Base-by-base conservation (phyloP, 306 rosid species). In the Gynostemma pentaphyllum region DNA sequence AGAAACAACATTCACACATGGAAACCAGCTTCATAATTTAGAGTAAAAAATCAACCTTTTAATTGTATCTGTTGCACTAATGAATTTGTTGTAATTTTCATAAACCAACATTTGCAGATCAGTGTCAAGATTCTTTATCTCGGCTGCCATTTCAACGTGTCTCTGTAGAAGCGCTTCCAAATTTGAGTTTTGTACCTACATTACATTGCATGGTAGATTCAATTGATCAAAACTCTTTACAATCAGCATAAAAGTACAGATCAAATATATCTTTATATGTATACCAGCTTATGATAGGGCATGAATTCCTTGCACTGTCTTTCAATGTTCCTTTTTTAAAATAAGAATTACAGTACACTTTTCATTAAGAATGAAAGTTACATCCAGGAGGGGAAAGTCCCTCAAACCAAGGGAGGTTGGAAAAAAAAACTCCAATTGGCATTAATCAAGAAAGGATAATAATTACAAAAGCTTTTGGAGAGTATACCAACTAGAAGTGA, bases 121-220 rank as follows among this genome's bases (percentile, higher is more conserved):
- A 10, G 96, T 92, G 68, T 92, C 98, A 2, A 92, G 95, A 82
- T 92, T 92, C 94, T 92, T 92, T n/a, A 88, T 88, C 74, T 92
- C 98, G 16, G 98, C 96, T 1, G 98, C 95, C 88, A 88, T 76
- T 64, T 82, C 85, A 44, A 88, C 90, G 59, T 92, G 96, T 44
- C 76, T 79, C 62, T 86, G 90, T 70, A 92, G 85, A 34, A 92
- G 79, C 19, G 90, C 89, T 81, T 86, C 98, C 81, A 92, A 76
- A 76, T 77, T 92, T 32, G 92, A 76, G 74, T 79, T 82, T 45
- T 77, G 64, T 0, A 75, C 87, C 98, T 88, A 65, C 54, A 41
- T 24, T 26, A 39, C 54, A 45, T 29, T 41, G 27, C 30, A 71
- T 11, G 57, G 21, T 16, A 32, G 59, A 69, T 27, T 53, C 68